Evolutionary conservation across 1,284 basidiomycete genomes (phyloP), one percentile per base, ranked within the genome.

Genomic region (Cystobasidium slooffiae): DNA sequence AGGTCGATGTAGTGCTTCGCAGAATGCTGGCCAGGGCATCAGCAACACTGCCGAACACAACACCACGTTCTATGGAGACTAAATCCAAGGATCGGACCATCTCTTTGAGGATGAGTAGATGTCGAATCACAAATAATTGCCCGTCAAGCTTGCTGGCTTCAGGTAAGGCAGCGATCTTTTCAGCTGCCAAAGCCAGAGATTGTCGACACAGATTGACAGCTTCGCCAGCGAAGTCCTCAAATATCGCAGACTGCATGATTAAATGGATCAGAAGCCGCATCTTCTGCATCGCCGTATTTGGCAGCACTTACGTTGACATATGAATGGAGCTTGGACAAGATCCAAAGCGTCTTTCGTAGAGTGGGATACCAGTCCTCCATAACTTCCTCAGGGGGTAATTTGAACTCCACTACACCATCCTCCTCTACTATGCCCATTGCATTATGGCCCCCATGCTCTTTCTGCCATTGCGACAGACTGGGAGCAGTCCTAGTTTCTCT

Each of bases 171-270:
- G 86, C 84, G 41, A 96, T 85, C 52, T 86, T 84, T 22, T 90
- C 87, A 0, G 91, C 85, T 0, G 91, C 92, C 5, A 86, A 82
- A 22, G 90, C 84, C 7, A 97, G 86, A 0, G 93, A 94, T 75
- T 89, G 86, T 51, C 90, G 88, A 81, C 93, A 95, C 3, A 93
- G 84, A 16, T 87, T 86, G 44, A 96, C 86, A 0, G 93, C 92
- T 83, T 97, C 94, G 81, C 93, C 91, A 0, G 94, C 93, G 58
- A 97, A 91, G 80, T 97, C 94, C 79, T 93, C 90, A 77, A 96
- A 97, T 75, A 97, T 94, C 1, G 89, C 90, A 18, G 90, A 88
- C 93, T 95, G 78, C 46, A 9, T 18, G 10, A 64, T 6, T 1
- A 43, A 46, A 55, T 3, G 41, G 24, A 53, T 39, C 12, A 53